Evolutionary conservation across 2,329 filamentous ascomycete genomes (phyloP).

Genomic region (Fusarium acutatum): DNA sequence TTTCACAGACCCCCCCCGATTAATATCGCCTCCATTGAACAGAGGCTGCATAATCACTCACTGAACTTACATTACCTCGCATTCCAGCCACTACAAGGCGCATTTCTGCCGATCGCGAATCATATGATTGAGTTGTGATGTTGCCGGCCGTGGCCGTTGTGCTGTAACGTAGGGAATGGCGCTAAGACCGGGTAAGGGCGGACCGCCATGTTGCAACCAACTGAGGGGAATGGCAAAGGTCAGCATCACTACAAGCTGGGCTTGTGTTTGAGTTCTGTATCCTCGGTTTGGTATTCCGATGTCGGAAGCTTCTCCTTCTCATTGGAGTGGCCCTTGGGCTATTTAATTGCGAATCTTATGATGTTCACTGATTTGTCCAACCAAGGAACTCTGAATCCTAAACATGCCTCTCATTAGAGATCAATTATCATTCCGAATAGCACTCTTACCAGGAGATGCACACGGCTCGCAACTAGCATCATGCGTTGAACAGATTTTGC

Average conservation of each 20-base stretch:
- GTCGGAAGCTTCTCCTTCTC: background rate
- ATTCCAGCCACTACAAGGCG: fast-evolving
- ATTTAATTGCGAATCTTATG: background rate
- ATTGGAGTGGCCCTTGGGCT: background rate
- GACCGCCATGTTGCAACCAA: background rate
- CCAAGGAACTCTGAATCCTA: background rate
- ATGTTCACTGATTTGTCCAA: background rate
- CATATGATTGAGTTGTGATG: background rate
- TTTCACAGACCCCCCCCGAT: background rate
- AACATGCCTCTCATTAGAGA: conserved; percentile 10
- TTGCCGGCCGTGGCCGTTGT: background rate
- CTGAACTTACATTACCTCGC: background rate
- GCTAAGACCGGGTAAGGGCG: conserved; percentile 5
- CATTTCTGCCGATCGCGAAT: background rate
- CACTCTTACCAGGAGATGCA: conserved; percentile 17
- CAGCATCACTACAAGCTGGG: background rate
- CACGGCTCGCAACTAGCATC: conserved; percentile 11
- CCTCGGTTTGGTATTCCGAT: background rate
- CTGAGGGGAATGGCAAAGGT: background rate
- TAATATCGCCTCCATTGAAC: background rate
- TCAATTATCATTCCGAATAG: background rate
- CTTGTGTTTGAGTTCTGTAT: background rate
- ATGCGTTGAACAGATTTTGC: background rate
- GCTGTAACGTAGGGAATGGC: background rate
- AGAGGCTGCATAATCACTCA: fast-evolving